phyloP scores from a whole-genome alignment of 768 basidiomycete genomes.

The Vishniacozyma victoriae region DNA sequence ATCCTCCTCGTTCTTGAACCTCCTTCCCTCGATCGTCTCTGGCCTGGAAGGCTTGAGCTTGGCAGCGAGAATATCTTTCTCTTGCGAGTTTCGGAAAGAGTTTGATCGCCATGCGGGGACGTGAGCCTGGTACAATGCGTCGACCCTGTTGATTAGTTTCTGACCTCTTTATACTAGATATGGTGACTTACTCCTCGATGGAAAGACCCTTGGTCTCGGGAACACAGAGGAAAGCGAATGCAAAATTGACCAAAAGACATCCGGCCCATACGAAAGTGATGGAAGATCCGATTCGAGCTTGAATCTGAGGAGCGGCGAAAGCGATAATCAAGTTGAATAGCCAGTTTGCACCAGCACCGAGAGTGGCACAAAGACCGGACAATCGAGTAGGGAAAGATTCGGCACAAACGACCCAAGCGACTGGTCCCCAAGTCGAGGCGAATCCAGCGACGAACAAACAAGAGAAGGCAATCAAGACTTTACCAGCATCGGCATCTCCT shows the following conservation, averaged over 20 bases:
- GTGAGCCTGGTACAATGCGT: constrained; percentile 38
- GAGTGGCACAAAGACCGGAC: constrained; percentile 43
- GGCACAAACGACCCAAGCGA: constrained; percentile 46
- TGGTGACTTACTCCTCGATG: constrained; percentile 37
- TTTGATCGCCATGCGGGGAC: constrained; percentile 39
- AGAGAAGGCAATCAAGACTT: constrained; percentile 47
- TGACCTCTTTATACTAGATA: not conserved
- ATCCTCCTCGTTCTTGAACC: too few species aligned
- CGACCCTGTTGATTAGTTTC: constrained; percentile 22
- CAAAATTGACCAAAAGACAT: constrained; percentile 34
- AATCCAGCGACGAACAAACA: constrained; percentile 47
- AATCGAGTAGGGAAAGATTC: constrained; percentile 47
- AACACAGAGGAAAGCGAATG: constrained; percentile 45
- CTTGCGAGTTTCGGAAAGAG: constrained; percentile 24
- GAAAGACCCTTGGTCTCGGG: constrained; percentile 46
- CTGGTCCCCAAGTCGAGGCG: constrained; percentile 43
- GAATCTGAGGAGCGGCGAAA: constrained; percentile 46
- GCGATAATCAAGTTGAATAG: constrained; percentile 43
- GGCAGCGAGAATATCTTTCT: constrained; percentile 1
- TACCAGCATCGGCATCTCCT: constrained; percentile 35
- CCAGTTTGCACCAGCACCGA: constrained; percentile 47
- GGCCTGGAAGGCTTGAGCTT: too few species aligned
- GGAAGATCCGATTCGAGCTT: constrained; percentile 41
- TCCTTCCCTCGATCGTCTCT: too few species aligned
- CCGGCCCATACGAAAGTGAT: constrained; percentile 47